Percentiles rank a stretch among this genome's conserved stretches.
Evolutionary conservation across 2,329 filamentous ascomycete species (phyloP).

Genomic region (Ophiocordyceps robertsii): DNA sequence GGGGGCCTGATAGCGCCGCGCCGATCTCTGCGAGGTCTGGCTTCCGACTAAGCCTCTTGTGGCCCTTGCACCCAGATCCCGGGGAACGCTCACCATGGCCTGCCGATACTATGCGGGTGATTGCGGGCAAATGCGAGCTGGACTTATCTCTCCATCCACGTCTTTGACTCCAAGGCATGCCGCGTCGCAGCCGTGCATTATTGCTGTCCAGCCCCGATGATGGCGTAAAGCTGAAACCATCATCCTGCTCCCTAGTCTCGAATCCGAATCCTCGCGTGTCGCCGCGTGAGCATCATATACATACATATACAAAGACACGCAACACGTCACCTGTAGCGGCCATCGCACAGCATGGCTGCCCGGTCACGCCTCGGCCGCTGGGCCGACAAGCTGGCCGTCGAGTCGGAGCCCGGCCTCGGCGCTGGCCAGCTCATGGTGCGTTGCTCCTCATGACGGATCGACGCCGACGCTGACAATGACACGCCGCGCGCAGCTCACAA

Average conservation of each 20-base stretch:
- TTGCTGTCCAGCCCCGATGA: no score
- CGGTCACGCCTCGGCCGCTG: conserved; percentile 26
- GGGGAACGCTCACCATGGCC: no score
- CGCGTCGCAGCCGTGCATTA: no score
- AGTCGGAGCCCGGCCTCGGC: conserved; percentile 63
- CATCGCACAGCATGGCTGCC: conserved; percentile 11
- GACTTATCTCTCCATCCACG: background rate
- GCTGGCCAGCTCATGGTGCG: conserved; percentile 64
- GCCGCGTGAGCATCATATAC: no score
- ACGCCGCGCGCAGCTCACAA: conserved; percentile 47
- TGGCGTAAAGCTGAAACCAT: no score
- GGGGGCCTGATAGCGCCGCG: no score
- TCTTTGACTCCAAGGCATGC: no score
- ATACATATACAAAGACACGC: background rate
- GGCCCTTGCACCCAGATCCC: no score
- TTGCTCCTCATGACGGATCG: background rate
- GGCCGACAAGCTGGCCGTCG: conserved; percentile 53
- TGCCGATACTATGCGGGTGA: background rate
- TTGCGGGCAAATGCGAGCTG: background rate
- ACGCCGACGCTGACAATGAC: background rate
- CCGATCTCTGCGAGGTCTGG: no score
- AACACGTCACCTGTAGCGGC: background rate
- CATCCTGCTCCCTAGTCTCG: background rate
- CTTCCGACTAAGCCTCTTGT: no score
- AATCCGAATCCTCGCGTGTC: no score